phyloP scores from a whole-genome alignment of 2,329 filamentous ascomycete genomes.

The Pyrenophora teres region DNA sequence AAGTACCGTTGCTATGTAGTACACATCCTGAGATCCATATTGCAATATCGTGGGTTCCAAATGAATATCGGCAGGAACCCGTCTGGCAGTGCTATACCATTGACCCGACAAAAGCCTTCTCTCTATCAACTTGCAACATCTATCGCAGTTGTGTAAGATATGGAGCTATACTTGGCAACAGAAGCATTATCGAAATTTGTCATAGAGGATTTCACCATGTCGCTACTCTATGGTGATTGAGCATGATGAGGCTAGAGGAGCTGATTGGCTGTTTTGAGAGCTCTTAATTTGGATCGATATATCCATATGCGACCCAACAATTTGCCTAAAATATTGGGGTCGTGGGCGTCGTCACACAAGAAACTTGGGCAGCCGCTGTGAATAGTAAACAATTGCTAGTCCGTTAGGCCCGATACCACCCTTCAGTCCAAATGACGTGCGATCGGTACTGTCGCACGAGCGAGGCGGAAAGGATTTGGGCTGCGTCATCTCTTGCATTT shows the following conservation, averaged over 20 bases:
- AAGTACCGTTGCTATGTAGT: conserved; percentile 6
- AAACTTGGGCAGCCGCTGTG: too few relatives aligned
- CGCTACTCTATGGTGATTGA: conserved; percentile 30
- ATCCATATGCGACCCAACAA: conserved; percentile 9
- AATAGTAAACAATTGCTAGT: neutral
- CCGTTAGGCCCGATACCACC: neutral
- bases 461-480: neutral
- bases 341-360: neutral
- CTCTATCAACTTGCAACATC: conserved; percentile 12
- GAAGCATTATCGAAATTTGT: conserved; percentile 5
- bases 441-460: neutral
- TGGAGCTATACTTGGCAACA: conserved; percentile 23
- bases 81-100: conserved; percentile 13
- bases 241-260: neutral
- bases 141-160: conserved; percentile 2
- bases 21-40: conserved; percentile 12
- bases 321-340: conserved; percentile 16
- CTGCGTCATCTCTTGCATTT: conserved; percentile 16
- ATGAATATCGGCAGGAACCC: conserved; percentile 18
- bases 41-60: conserved; percentile 6
- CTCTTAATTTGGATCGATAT: conserved; percentile 32
- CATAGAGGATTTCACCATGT: conserved; percentile 8
- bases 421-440: neutral
- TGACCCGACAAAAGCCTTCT: neutral
- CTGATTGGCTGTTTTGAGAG: conserved; percentile 24